These are phyloP conservation scores for Gossypium gossypioides DNA, from an alignment of 441 rosid genomes.

Conservation along the genomic window DNA sequence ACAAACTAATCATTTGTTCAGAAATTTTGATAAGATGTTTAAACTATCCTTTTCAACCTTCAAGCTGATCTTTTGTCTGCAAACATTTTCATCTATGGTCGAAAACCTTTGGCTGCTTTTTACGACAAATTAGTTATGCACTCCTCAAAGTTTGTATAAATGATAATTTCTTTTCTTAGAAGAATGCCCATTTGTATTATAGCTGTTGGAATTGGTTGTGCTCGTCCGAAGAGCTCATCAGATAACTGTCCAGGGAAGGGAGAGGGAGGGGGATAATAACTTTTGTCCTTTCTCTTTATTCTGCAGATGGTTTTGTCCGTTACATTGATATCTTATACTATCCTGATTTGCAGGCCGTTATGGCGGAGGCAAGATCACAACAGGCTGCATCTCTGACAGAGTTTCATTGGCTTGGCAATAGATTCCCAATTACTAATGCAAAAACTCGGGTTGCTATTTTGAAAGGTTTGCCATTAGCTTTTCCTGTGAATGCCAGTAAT, in stretches of 20 bases:
- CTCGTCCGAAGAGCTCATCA: neutral
- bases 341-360: conserved; percentile 47
- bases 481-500: neutral
- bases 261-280: neutral
- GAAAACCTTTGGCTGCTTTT: neutral
- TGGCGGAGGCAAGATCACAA: conserved; percentile 76
- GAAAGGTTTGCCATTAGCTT: conserved; percentile 35
- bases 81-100: neutral
- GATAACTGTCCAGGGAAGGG: conserved; percentile 5
- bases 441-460: conserved; percentile 69
- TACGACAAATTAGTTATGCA: neutral
- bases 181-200: neutral
- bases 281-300: neutral
- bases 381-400: conserved; percentile 86
- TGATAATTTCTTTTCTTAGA: neutral
- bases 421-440: conserved; percentile 82
- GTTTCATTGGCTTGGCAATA: conserved; percentile 90
- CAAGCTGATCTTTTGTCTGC: neutral
- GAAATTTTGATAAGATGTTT: conserved; percentile 1
- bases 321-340: neutral
- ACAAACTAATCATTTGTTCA: neutral
- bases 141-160: neutral
- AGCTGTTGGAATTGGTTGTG: neutral
- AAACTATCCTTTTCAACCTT: neutral
- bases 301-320: neutral